Evolutionary conservation across 805 yeast species (phyloP), one percentile per base, ranked within the genome.

Genomic region (Diddensiella transvaalensis): DNA sequence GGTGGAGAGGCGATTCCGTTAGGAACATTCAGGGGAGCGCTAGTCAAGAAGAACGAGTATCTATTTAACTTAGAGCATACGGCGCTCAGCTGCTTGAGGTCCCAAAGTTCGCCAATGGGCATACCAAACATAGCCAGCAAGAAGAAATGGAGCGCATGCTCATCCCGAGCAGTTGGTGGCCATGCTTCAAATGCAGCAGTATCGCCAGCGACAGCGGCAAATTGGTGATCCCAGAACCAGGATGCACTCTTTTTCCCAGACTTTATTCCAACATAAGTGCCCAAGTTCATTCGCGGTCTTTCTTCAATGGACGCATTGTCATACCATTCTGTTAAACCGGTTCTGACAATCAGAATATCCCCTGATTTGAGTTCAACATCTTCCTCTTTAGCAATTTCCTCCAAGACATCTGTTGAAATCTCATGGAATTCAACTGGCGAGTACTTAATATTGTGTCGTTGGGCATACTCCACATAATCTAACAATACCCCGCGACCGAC

Each of bases 401-500:
- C 24, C 17, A 63, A 30, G 17, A 52, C 55, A 5, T 44, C 51
- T 4, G 57, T 45, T 17, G 55, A 46, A 35, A 63, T 58, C 19
- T 55, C 59, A 46, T 58, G 51, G 6, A 50, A 38, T 8, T 53
- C 50, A 30, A 62, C 58, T 11, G 66, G 59, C 36, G 49, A 51
- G 45, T 54, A 63, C 30, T 47, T 43, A 17, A 57, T 51, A 10
- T 56, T 53, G 15, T 54, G 52, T 13, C 47, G 46, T 35, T 57
- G 49, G 1, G 65, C 65, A 55, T 57, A 63, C 10, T 38, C 29
- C 18, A 55, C 62, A 46, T 55, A 63, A 51, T 63, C 67, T 3
- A 63, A 44, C 23, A 63, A 48, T n/a, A 63, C 64, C 2, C 67
- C 67, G 3, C 67, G 51, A 10, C 65, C 63, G 15, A 60, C 65